Conservation (phyloP, 306 rosid species). For the Quercus ilex region DNA sequence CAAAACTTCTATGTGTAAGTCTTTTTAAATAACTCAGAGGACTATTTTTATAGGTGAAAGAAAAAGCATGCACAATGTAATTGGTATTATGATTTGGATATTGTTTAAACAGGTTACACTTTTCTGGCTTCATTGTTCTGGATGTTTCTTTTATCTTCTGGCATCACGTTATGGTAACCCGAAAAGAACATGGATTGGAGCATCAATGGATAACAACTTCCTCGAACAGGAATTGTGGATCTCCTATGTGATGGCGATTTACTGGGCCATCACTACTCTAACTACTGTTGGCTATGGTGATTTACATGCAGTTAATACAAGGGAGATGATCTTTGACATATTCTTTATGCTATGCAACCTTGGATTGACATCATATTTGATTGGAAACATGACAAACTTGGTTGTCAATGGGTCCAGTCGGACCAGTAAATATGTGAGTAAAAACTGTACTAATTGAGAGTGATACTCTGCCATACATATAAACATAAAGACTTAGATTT, state of each 20-base stretch:
- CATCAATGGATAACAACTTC: conserved; percentile 42
- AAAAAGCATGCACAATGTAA: not conserved
- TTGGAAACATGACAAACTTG: conserved; percentile 97
- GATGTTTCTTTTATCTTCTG: conserved; percentile 77
- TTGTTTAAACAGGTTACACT: conserved; percentile 64
- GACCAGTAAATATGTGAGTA: conserved; percentile 82
- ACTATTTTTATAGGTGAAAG: not conserved
- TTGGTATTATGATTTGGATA: conserved; percentile 16
- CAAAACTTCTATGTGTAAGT: conserved; percentile 81
- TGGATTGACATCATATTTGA: conserved; percentile 87
- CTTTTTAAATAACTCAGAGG: not conserved
- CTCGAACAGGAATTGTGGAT: conserved; percentile 51
- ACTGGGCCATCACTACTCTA: conserved; percentile 92
- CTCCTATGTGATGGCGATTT: conserved; percentile 72
- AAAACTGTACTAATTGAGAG: not conserved
- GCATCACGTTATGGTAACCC: conserved; percentile 79
- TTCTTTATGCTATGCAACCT: conserved; percentile 88
- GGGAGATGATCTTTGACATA: conserved; percentile 88
- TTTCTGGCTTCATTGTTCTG: conserved; percentile 80
- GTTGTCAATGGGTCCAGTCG: conserved; percentile 91
- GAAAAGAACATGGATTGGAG: conserved; percentile 69
- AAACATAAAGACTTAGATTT: not conserved
- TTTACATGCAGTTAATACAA: conserved; percentile 79
- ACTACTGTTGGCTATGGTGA: conserved; percentile 95
- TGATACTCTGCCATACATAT: not conserved